Base-by-base conservation (phyloP, 805 yeast genomes). In the Candida suzukii region DNA sequence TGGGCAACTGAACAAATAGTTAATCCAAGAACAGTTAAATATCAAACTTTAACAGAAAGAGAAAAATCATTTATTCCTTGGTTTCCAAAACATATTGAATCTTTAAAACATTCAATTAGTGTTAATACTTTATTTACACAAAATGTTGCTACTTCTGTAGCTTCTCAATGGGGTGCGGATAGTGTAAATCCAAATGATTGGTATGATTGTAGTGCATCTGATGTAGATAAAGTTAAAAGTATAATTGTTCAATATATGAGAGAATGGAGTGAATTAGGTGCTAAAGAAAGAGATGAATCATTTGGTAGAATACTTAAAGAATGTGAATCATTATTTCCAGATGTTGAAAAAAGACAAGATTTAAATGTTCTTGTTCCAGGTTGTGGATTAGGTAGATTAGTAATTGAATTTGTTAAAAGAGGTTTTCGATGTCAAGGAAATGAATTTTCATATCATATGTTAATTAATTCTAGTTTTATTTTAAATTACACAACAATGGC, bases 401-500 rank as follows among this genome's bases (percentile, higher is more conserved):
- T 77, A 26, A 60, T 70, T 38, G 85, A 80, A 39, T 60, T 78
- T 43, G 80, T 76, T 2, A 57, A 48, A 39, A 47, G 65, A 40
- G 86, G 86, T 4, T 80, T 76, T 51, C 59, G 68, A 63, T 68
- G 76, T n/a, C 83, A 80, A 49, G 87, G 87, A 0, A 80, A 79
- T 52, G 87, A 80, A 49, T 70, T 76, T 49, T 71, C 81, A 19
- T 78, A 76, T 52, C 84, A 76, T 50, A 80, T 80, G 84, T 57
- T 80, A 3, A 53, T 78, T 11, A 67, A 73, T 13, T 77, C 83
- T 22, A 74, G 71, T 47, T 78, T 61, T 47, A 56, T 80, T 4
- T 55, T 80, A 25, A 80, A 79, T 48, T 67, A 66, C 38, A 61
- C 76, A 8, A 59, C 56, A 30, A 53, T 59, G 41, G 59, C 64